Evolutionary conservation across 768 basidiomycete genomes (phyloP).

Genomic region (Lentinula edodes): DNA sequence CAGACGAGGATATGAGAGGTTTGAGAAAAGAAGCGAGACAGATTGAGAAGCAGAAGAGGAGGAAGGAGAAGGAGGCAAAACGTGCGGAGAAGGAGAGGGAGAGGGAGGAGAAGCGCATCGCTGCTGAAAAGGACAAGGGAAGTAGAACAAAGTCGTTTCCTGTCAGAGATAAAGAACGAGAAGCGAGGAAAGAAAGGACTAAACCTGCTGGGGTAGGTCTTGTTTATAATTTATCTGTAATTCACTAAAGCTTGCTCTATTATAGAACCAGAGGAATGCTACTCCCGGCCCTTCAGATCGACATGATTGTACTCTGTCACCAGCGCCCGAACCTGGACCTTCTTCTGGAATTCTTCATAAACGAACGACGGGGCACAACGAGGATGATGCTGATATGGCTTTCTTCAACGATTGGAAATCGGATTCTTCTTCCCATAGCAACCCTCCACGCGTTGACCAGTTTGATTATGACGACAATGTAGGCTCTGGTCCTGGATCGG

Average conservation of each 20-base stretch:
- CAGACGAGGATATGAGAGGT: constrained; percentile 2
- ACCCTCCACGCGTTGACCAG: background rate
- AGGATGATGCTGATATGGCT: background rate
- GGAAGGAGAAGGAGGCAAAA: background rate
- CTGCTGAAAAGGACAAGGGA: background rate
- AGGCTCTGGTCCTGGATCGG: background rate
- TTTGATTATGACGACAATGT: background rate
- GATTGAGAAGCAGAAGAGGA: background rate
- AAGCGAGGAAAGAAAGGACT: background rate
- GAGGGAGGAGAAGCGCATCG: background rate
- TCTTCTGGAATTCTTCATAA: background rate
- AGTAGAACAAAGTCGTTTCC: background rate
- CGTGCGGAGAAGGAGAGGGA: background rate
- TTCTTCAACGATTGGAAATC: background rate
- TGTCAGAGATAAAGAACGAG: background rate
- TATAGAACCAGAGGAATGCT: background rate
- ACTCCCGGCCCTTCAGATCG: background rate
- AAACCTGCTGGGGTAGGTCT: background rate
- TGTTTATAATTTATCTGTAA: background rate
- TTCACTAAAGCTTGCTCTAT: too few relatives aligned
- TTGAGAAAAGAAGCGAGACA: background rate
- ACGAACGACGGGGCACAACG: background rate
- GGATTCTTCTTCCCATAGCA: background rate
- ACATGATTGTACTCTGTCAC: background rate
- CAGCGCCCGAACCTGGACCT: background rate